Percentiles rank a stretch among this genome's conserved stretches.
phyloP scores from a whole-genome alignment of 306 rosid genomes.

The Erythrophleum fordii region DNA sequence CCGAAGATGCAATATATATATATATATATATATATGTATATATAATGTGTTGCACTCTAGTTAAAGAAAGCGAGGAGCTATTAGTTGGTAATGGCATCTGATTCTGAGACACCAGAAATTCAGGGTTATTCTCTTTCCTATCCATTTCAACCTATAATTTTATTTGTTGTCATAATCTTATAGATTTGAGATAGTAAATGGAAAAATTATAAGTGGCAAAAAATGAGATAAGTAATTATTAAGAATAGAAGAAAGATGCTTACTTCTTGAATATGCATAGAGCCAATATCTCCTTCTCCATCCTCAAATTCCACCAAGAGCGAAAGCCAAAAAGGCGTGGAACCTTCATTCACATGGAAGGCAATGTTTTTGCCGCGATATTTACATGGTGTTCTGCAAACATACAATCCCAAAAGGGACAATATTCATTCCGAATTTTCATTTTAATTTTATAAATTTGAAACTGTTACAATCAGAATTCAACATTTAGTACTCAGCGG shows the following conservation, averaged over 20 bases:
- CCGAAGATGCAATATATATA: background rate
- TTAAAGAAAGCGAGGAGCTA: constrained; percentile 10
- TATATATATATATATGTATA: background rate
- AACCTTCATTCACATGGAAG: constrained; percentile 90
- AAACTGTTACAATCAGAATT: background rate
- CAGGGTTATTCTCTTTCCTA: background rate
- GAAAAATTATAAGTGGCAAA: constrained; percentile 5
- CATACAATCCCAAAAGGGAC: background rate
- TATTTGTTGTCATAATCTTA: background rate
- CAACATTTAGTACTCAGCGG: background rate
- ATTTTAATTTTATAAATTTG: background rate
- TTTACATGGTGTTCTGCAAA: constrained; percentile 69
- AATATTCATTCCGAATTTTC: background rate
- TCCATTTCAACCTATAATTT: background rate
- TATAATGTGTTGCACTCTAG: background rate
- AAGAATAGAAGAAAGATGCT: constrained; percentile 22
- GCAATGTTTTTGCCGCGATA: constrained; percentile 74
- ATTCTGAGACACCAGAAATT: constrained; percentile 1
- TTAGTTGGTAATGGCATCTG: constrained; percentile 1
- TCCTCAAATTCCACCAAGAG: constrained; percentile 76
- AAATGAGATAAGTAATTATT: background rate
- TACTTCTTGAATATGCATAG: constrained; percentile 84
- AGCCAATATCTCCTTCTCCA: constrained; percentile 85
- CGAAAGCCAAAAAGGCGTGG: constrained; percentile 84
- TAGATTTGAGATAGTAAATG: background rate